Evolutionary conservation across 2,329 filamentous ascomycete species (phyloP), one percentile per base, ranked within the genome.

Genomic region (Calonectria pseudoturangicola): DNA sequence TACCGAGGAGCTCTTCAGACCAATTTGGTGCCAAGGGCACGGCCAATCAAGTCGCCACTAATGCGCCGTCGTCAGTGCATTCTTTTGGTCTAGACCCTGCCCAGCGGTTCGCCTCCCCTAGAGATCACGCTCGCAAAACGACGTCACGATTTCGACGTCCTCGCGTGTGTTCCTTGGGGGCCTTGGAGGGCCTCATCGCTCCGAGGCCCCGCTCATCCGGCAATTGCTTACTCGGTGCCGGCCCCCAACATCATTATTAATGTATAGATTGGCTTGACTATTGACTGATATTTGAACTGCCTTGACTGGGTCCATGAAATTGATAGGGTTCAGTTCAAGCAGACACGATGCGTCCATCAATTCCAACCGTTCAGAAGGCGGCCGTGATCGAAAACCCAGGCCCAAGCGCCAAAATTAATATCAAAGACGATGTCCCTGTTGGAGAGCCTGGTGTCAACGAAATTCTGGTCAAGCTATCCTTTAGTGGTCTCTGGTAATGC

Each of bases 401-500:
- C 1, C 36, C 71, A 0, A 9, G 68, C 0, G 76, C 75, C 0
- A 16, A 30, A 2, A 67, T 79, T 0, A 0, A 27, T 0, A 60
- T 78, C 10, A 66, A 10, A 21, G 60, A 75, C 0, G 68, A 74
- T 36, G 16, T 78, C 0, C 68, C 73, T 0, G 72, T 79, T 2
- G 21, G 2, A 0, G 28, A 12, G 0, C 78, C 78, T 0, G 43
- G 25, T 0, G 2, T 13, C 0, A 12, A 76, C 1, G 72, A 79
- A 25, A 58, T 79, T 4, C 39, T 79, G 0, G 63, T 79, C 4
- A 77, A 77, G n/a, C 28, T 79, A 1, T 41, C 51, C 0, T 77
- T 65, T 8, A 79, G 74, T 3, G 78, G 78, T 2, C 43, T 76
- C 2, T 79, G 78, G 78, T 79, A 74, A 74, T 9, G 27, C 10